Conservation (phyloP, 306 rosid genomes). For the Rosa persica region DNA sequence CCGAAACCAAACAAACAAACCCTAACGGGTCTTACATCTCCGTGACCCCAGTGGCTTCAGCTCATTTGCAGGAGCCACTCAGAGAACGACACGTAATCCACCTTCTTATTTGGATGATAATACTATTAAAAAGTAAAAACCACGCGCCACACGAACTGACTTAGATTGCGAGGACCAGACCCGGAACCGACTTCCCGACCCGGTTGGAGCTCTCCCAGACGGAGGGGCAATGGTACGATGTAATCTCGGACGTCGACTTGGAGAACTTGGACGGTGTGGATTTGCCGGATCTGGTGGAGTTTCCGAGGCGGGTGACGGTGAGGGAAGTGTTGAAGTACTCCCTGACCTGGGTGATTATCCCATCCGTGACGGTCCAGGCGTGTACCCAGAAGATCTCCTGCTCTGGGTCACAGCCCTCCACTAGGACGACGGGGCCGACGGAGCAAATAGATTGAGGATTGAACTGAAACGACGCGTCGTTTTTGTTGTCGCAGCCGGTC, state of each 20-base stretch:
- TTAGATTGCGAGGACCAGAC: slow-evolving; percentile 81
- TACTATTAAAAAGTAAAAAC: not conserved
- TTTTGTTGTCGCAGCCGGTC: slow-evolving; percentile 49
- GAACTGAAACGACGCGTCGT: slow-evolving; percentile 41
- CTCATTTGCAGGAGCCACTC: slow-evolving; percentile 19
- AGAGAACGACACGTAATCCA: slow-evolving; percentile 31
- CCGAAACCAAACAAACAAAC: not conserved
- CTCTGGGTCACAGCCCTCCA: slow-evolving; percentile 66
- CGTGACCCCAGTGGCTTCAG: slow-evolving; percentile 4
- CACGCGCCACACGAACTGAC: not conserved
- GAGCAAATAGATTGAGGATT: slow-evolving; percentile 52
- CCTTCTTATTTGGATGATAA: slow-evolving; percentile 18
- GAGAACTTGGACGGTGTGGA: slow-evolving; percentile 14
- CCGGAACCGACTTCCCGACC: slow-evolving; percentile 90
- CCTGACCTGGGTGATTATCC: slow-evolving; percentile 80
- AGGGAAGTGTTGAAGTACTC: slow-evolving; percentile 95
- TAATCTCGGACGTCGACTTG: slow-evolving; percentile 41
- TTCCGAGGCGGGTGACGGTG: slow-evolving; percentile 70
- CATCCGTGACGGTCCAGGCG: slow-evolving; percentile 83
- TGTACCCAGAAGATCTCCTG: slow-evolving; percentile 80
- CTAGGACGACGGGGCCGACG: slow-evolving; percentile 71
- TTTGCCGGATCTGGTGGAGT: not conserved
- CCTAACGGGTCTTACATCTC: slow-evolving; percentile 35
- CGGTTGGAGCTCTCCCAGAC: slow-evolving; percentile 85
- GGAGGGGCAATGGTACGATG: slow-evolving; percentile 55